Conservation (phyloP, 805 yeast species). For the Barnettozyma siamensis region DNA sequence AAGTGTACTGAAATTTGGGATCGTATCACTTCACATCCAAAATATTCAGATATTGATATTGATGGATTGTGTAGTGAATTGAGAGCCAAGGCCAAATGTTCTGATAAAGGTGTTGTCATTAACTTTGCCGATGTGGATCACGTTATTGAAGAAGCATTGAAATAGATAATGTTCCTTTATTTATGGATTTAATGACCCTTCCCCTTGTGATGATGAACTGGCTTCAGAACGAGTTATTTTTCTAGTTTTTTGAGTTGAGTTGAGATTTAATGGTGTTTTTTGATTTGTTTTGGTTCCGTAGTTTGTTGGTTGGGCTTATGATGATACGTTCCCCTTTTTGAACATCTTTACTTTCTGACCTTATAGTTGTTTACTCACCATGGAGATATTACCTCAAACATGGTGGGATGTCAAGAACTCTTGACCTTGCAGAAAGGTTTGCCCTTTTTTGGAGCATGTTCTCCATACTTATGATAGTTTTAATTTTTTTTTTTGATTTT, state of each 20-base stretch:
- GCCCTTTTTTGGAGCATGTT: too few species aligned
- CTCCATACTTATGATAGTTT: too few species aligned
- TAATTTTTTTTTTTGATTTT: background rate
- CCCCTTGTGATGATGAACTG: background rate
- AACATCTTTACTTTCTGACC: too few species aligned
- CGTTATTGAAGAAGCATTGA: slow-evolving; percentile 27
- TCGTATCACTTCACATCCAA: slow-evolving; percentile 88
- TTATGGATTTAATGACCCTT: background rate
- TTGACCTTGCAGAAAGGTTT: too few species aligned
- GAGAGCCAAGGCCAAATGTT: slow-evolving; percentile 89
- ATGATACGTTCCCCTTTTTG: too few species aligned
- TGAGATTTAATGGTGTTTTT: background rate
- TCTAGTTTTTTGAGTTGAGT: background rate
- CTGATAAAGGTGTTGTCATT: slow-evolving; percentile 87
- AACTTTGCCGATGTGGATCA: slow-evolving; percentile 73
- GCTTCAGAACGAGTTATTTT: background rate
- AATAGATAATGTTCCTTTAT: too few species aligned
- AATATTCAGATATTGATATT: slow-evolving; percentile 87
- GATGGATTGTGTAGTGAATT: slow-evolving; percentile 90
- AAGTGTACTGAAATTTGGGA: slow-evolving; percentile 96
- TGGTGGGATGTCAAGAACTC: too few species aligned
- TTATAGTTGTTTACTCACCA: too few species aligned
- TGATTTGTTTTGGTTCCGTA: background rate
- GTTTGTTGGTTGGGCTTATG: too few species aligned
- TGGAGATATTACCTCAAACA: too few species aligned